These are phyloP conservation scores for Urochloa ruziziensis DNA, from an alignment of 176 grass and related monocot genomes.

Conservation along the genomic window DNA sequence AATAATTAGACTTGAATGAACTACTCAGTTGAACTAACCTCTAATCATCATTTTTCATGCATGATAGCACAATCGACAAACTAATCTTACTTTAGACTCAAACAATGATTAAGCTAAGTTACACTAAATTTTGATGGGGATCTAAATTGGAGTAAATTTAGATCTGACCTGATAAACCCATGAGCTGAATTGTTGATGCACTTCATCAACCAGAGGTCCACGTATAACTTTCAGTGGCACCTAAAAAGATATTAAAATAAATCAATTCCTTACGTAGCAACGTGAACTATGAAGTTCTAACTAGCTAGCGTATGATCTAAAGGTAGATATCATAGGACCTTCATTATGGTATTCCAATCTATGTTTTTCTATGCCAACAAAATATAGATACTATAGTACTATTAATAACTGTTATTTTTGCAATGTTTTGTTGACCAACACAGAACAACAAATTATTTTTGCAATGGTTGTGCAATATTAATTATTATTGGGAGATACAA, in stretches of 20 bases:
- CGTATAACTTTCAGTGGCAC: conserved; percentile 59
- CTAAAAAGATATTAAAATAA: conserved; percentile 26
- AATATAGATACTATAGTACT: neutral
- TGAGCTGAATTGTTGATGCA: conserved; percentile 82
- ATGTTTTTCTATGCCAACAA: neutral
- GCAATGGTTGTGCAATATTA: neutral
- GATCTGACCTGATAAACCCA: conserved; percentile 85
- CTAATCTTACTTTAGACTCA: neutral
- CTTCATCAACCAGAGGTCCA: conserved; percentile 80
- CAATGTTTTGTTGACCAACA: neutral
- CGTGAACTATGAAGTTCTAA: neutral
- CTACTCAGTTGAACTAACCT: neutral
- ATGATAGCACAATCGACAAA: neutral
- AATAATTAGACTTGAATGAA: neutral
- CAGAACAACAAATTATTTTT: too few relatives aligned
- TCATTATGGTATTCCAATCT: neutral
- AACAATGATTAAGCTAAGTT: neutral
- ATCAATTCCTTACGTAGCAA: neutral
- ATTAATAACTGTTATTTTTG: neutral
- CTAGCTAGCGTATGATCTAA: neutral
- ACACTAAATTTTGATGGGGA: neutral
- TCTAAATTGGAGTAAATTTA: neutral
- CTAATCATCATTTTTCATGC: neutral
- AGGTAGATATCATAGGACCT: neutral
- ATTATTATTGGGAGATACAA: neutral